Evolutionary conservation across 2,329 filamentous ascomycete species (phyloP).

Genomic region (Phoma sp.): DNA sequence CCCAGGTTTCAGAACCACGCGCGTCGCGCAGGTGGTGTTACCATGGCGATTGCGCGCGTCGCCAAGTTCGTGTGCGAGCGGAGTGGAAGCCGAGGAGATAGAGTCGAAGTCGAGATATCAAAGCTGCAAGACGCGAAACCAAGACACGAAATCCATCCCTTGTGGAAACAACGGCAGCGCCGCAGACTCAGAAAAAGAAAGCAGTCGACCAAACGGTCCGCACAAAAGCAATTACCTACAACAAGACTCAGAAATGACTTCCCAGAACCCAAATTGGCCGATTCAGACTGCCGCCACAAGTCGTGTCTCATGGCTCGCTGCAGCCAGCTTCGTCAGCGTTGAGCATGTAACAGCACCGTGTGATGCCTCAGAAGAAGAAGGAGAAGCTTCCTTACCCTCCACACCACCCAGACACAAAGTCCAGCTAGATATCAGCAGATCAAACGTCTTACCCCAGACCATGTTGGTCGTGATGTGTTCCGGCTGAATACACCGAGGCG

Average conservation of each 20-base stretch:
- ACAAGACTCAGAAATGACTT: background rate
- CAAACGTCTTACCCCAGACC: background rate
- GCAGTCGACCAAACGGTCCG: background rate
- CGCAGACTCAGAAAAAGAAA: constrained; percentile 1
- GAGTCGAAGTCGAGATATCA: background rate
- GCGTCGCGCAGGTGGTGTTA: constrained; percentile 26
- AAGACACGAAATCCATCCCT: background rate
- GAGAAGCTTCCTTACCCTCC: background rate
- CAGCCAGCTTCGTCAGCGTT: background rate
- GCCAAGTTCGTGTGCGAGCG: background rate
- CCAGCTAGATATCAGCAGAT: constrained; percentile 9
- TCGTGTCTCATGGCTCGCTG: constrained; percentile 2
- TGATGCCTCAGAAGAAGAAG: constrained; percentile 1
- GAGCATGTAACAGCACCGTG: constrained; percentile 1
- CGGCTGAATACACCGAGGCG: background rate
- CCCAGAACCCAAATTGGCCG: background rate
- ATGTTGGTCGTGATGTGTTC: background rate
- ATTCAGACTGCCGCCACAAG: background rate
- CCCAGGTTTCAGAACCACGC: constrained; percentile 27
- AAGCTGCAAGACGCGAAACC: background rate
- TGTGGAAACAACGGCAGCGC: background rate
- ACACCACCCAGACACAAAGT: background rate
- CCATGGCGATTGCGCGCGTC: background rate
- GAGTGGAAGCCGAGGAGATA: background rate
- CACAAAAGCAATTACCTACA: constrained; percentile 7